These are phyloP conservation scores for Xerocomus amazonicus DNA, from an alignment of 1,284 basidiomycete species.

Conservation along the genomic window DNA sequence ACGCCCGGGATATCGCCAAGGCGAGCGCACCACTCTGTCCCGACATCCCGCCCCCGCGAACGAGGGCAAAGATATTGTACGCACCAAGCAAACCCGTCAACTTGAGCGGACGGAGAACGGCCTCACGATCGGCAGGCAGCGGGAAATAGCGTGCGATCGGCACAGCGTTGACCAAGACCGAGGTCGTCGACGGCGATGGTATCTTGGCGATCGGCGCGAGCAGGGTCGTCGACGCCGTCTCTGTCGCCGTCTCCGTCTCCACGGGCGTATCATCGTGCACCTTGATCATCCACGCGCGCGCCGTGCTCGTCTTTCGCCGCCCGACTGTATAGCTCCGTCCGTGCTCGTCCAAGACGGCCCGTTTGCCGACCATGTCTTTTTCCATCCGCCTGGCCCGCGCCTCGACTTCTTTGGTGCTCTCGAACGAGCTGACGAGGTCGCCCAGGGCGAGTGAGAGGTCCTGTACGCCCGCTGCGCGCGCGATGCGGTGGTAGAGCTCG, in stretches of 20 bases:
- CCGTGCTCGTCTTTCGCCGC: constrained; percentile 81
- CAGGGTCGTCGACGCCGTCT: constrained; percentile 13
- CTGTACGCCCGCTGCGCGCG: constrained; percentile 58
- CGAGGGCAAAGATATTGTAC: constrained; percentile 90
- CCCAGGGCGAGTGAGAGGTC: constrained; percentile 55
- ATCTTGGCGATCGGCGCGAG: constrained; percentile 16
- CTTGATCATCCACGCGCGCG: constrained; percentile 94
- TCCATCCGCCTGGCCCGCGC: constrained; percentile 44
- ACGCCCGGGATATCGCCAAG: constrained; percentile 79
- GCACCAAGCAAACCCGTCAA: constrained; percentile 83
- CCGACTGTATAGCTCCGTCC: constrained; percentile 84
- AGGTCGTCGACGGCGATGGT: constrained; percentile 41
- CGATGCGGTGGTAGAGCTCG: constrained; percentile 68
- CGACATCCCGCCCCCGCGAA: constrained; percentile 84
- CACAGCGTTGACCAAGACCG: constrained; percentile 81
- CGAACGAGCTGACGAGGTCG: constrained; percentile 61
- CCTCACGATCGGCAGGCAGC: constrained; percentile 74
- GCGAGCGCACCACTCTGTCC: constrained; percentile 92
- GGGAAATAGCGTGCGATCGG: constrained; percentile 80
- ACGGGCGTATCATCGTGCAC: constrained; percentile 53
- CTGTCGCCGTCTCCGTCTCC: constrained; percentile 15
- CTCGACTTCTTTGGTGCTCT: constrained; percentile 59
- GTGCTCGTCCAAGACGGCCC: constrained; percentile 60
- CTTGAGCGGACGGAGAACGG: constrained; percentile 79
- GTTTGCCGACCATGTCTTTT: constrained; percentile 38